phyloP scores from a whole-genome alignment of 108 stramenopile genomes.

The Discostella pseudostelligera region DNA sequence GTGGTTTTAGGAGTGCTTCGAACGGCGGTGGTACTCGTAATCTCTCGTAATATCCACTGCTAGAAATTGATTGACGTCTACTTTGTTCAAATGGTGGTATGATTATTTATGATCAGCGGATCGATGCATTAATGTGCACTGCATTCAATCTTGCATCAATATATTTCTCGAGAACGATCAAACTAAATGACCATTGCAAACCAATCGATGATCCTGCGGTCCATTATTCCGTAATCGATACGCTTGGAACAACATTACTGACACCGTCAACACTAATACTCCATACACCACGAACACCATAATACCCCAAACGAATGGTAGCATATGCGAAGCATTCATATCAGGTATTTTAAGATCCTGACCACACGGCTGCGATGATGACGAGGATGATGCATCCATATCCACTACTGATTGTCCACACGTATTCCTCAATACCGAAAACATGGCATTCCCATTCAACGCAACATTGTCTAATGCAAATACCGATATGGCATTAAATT shows the following conservation, averaged over 20 bases:
- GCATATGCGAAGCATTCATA: constrained; percentile 18
- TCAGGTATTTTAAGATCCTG: constrained; percentile 27
- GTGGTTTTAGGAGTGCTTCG: no score
- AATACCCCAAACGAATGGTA: constrained; percentile 33
- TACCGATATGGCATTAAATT: constrained; percentile 57
- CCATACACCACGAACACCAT: constrained; percentile 22
- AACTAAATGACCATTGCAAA: constrained; percentile 34
- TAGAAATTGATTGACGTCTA: no score
- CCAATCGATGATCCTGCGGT: constrained; percentile 33
- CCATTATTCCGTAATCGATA: constrained; percentile 30
- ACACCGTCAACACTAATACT: constrained; percentile 14
- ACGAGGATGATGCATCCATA: constrained; percentile 10
- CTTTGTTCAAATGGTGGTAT: no score
- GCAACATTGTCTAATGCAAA: constrained; percentile 70
- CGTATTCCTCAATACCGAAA: constrained; percentile 62
- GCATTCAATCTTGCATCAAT: no score
- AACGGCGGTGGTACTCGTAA: no score
- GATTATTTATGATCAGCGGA: no score
- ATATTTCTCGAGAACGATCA: constrained; percentile 6
- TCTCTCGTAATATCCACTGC: no score
- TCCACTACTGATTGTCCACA: constrained; percentile 62
- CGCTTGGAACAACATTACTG: constrained; percentile 29
- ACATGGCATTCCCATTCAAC: constrained; percentile 69
- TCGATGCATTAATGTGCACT: no score
- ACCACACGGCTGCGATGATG: constrained; percentile 36